A percentile compares a stretch with the other conserved stretches of the same genome.
Conservation (phyloP, 345 rosid species). For the Psidium friedrichsthalianum region DNA sequence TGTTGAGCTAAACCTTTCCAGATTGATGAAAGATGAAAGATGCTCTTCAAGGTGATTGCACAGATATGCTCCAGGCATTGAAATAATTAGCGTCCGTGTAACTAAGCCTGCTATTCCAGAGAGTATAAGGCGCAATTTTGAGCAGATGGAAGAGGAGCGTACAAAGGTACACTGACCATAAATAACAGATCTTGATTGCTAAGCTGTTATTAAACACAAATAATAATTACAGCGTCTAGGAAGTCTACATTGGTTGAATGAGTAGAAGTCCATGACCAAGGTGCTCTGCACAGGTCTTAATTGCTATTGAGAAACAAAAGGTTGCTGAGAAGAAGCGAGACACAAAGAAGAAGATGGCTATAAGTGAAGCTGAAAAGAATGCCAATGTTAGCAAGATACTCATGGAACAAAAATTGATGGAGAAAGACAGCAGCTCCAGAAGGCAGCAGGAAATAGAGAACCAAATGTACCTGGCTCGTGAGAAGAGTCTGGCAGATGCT, state of each 20-base stretch:
- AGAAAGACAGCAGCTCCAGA: conserved; percentile 73
- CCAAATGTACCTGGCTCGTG: conserved; percentile 64
- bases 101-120: conserved; percentile 83
- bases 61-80: conserved; percentile 89
- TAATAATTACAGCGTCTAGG: neutral
- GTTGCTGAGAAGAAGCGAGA: conserved; percentile 91
- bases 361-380: conserved; percentile 86
- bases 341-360: conserved; percentile 75
- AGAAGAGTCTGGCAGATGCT: conserved; percentile 80
- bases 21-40: conserved; percentile 97
- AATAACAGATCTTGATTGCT: neutral
- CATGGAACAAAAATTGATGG: conserved; percentile 81
- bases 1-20: conserved; percentile 12
- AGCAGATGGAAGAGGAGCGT: conserved; percentile 93
- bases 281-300: conserved; percentile 46
- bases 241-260: neutral
- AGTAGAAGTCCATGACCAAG: neutral
- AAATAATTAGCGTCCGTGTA: conserved; percentile 82
- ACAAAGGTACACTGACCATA: conserved; percentile 46
- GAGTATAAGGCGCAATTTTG: conserved; percentile 67
- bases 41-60: conserved; percentile 88
- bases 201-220: neutral
- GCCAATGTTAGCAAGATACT: conserved; percentile 75
- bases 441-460: conserved; percentile 79
- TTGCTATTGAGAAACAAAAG: conserved; percentile 70